Conservation (phyloP, 305 asterid species). For the Rubia tinctorum region DNA sequence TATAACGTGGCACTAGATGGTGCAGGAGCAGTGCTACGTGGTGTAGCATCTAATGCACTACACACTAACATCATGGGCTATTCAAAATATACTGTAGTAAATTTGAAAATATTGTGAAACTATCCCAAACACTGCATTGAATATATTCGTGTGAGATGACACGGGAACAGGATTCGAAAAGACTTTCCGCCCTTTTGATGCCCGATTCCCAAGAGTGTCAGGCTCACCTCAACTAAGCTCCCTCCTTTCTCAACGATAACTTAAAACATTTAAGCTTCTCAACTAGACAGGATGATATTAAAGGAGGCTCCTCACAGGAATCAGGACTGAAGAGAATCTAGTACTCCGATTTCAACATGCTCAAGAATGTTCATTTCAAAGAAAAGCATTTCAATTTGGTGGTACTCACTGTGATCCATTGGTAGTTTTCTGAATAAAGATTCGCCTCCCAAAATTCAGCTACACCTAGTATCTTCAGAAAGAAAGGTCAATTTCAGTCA, state of each 20-base stretch:
- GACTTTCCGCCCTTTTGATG: no score
- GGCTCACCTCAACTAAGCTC: background rate
- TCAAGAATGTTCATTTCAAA: constrained; percentile 8
- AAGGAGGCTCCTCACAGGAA: background rate
- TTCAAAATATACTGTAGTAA: background rate
- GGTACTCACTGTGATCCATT: constrained; percentile 65
- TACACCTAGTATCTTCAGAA: constrained; percentile 26
- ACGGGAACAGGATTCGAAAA: background rate
- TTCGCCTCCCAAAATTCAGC: constrained; percentile 4
- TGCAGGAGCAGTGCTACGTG: background rate
- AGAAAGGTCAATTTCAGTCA: background rate
- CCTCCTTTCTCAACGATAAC: background rate
- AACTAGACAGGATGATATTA: background rate
- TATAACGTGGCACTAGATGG: background rate
- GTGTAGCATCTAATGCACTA: background rate
- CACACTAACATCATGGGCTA: background rate
- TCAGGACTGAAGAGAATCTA: background rate
- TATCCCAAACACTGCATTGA: background rate
- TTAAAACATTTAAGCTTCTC: background rate
- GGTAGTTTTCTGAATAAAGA: constrained; percentile 20
- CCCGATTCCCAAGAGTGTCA: background rate
- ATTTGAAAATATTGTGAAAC: background rate
- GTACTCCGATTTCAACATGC: no score
- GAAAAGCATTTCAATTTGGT: constrained; percentile 5
- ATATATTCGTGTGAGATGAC: background rate